A percentile compares a stretch with the other conserved stretches of the same genome.
phyloP scores from a whole-genome alignment of 306 rosid species.

The Chamaecrista fasciculata region DNA sequence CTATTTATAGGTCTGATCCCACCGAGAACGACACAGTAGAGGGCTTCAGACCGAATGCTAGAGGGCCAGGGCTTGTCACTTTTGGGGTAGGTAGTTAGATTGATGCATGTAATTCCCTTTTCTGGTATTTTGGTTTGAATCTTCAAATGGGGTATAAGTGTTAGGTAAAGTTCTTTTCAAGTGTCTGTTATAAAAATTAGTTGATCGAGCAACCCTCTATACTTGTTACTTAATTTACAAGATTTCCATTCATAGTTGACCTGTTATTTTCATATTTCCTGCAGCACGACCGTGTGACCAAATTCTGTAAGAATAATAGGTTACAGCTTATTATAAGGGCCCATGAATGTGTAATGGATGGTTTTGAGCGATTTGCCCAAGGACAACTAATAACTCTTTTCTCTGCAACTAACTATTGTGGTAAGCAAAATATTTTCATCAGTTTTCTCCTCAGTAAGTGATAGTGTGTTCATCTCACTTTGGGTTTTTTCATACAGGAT shows the following conservation, averaged over 20 bases:
- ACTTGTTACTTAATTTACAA: too few species aligned
- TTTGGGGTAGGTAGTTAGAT: constrained; percentile 71
- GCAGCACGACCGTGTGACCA: constrained; percentile 96
- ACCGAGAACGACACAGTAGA: constrained; percentile 97
- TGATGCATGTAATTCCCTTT: background rate
- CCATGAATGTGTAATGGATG: constrained; percentile 99
- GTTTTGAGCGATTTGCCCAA: constrained; percentile 96
- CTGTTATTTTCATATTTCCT: constrained; percentile 27
- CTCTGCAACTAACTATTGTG: constrained; percentile 95
- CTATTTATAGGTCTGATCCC: constrained; percentile 87
- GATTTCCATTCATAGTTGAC: constrained; percentile 12
- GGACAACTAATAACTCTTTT: constrained; percentile 94
- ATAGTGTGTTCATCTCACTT: constrained; percentile 33
- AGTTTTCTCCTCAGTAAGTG: constrained; percentile 1
- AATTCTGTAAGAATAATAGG: constrained; percentile 90
- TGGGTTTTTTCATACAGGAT: constrained; percentile 50
- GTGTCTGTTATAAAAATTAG: too few species aligned
- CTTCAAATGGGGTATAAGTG: too few species aligned
- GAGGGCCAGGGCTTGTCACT: constrained; percentile 98
- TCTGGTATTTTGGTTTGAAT: background rate
- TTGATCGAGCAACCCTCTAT: background rate
- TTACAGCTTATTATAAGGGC: constrained; percentile 95
- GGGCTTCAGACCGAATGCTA: constrained; percentile 98
- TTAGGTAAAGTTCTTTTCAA: too few species aligned
- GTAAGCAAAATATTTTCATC: constrained; percentile 46